phyloP scores from a whole-genome alignment of 2,329 filamentous ascomycete species.

The Pseudocercospora pini-densiflorae region DNA sequence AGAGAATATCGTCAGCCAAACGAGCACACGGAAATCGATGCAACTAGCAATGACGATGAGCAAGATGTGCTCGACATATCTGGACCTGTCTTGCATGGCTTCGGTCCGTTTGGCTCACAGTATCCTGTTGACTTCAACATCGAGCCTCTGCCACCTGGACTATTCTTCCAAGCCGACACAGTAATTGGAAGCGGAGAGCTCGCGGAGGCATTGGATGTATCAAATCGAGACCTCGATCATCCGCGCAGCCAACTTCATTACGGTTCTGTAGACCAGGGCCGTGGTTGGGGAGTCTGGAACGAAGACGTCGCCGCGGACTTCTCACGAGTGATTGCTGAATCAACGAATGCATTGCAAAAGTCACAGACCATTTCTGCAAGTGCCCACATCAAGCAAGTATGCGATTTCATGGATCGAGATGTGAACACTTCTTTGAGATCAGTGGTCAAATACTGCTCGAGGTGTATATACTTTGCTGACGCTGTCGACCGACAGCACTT shows the following conservation, averaged over 20 bases:
- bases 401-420: constrained; percentile 11
- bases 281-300: constrained; percentile 59
- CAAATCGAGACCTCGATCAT: constrained; percentile 50
- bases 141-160: constrained; percentile 53
- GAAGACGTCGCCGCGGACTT: constrained; percentile 58
- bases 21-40: constrained; percentile 36
- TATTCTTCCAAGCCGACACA: constrained; percentile 60
- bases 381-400: not conserved
- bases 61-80: not conserved
- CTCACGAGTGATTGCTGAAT: constrained; percentile 41
- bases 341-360: constrained; percentile 26
- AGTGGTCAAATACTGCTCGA: constrained; percentile 55
- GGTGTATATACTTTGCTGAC: constrained; percentile 58
- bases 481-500: constrained; percentile 57
- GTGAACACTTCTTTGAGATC: constrained; percentile 46
- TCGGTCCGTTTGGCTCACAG: constrained; percentile 54
- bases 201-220: constrained; percentile 48
- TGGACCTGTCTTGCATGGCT: constrained; percentile 42
- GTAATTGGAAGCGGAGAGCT: constrained; percentile 64
- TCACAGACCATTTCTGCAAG: not conserved
- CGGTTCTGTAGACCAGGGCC: constrained; percentile 35
- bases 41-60: constrained; percentile 9
- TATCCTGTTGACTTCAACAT: constrained; percentile 61
- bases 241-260: constrained; percentile 47
- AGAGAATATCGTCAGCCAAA: constrained; percentile 53